phyloP scores from a whole-genome alignment of 768 basidiomycete species.

The Mycena polygramma region DNA sequence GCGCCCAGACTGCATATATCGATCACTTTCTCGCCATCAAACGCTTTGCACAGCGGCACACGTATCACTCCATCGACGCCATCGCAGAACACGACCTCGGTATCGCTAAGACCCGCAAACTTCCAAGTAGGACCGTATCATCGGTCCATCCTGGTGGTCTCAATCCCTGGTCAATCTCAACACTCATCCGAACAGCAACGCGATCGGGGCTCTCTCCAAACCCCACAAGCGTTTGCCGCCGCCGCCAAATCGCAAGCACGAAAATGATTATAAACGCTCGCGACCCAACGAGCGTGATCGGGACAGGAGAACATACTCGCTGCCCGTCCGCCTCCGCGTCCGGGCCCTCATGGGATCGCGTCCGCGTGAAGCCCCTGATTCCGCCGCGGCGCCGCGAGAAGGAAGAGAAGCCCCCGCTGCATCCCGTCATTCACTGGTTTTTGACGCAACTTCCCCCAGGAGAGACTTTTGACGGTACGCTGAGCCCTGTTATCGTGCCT shows the following conservation, averaged over 20 bases:
- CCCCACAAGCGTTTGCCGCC: constrained; percentile 47
- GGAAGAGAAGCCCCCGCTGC: constrained; percentile 60
- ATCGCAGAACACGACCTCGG: no score
- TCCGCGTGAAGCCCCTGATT: constrained; percentile 43
- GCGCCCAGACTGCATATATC: constrained; percentile 88
- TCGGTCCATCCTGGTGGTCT: background rate
- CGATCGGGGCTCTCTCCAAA: constrained; percentile 4
- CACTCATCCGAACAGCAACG: no score
- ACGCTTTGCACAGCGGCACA: no score
- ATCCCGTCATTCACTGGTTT: constrained; percentile 84
- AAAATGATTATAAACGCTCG: constrained; percentile 53
- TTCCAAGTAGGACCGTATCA: background rate
- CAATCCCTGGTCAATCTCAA: background rate
- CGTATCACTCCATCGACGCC: no score
- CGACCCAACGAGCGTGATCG: constrained; percentile 45
- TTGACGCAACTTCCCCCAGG: constrained; percentile 82
- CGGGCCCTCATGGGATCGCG: constrained; percentile 60
- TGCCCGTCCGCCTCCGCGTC: constrained; percentile 57
- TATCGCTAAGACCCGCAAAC: no score
- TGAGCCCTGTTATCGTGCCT: constrained; percentile 6
- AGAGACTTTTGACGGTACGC: constrained; percentile 85
- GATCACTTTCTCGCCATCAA: constrained; percentile 70
- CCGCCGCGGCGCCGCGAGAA: constrained; percentile 49
- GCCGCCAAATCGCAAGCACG: constrained; percentile 54
- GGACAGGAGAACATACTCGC: constrained; percentile 60